Evolutionary conservation across 163 green algal species (phyloP), one percentile per base, ranked within the genome.

Genomic region (Chlorella variabilis): DNA sequence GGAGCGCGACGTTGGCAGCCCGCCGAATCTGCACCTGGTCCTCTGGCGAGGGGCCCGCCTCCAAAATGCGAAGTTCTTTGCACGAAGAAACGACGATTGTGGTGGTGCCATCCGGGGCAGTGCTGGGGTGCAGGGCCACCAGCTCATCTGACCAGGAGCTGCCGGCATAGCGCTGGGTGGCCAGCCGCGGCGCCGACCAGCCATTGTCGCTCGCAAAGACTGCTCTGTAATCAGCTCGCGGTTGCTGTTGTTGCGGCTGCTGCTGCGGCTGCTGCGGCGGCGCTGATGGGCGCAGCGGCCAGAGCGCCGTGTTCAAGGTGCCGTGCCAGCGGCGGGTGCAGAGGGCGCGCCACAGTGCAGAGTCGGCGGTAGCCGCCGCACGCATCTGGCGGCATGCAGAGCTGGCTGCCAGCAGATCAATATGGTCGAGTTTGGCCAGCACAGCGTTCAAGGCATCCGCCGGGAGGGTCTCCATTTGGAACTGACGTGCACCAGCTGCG

Each of bases 261-360:
- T 39, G 36, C 39, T 38, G 20, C 18, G 20, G 1, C 27, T 21
- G 56, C 0, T 27, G 58, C n/a, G 15, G 9, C 4, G 20, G 3
- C 38, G 29, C 18, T 68, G 31, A 29, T 9, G 33, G 6, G 0
- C 6, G 51, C 36, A 31, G 9, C 4, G 38, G 6, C 1, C 4
- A 66, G 13, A 81, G 48, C 8, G 27, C 4, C 4, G 61, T 51
- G 21, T 75, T 81, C 41, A 81, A 29, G 21, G 18, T 13, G 9
- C 61, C 61, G 25, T 39, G 25, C 75, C 75, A 81, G 61, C 75
- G 75, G 31, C 75, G 75, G 23, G 6, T 21, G 42, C 75, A 81
- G 8, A 73, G 23, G 31, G 21, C 27, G 18, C 25, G 23, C 75
- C 75, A 81, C 23, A 74, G 42, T 20, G 17, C n/a, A 3, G 61